Evolutionary conservation across 176 grass and related monocot genomes (phyloP).

Genomic region (Oropetium thomaeum): DNA sequence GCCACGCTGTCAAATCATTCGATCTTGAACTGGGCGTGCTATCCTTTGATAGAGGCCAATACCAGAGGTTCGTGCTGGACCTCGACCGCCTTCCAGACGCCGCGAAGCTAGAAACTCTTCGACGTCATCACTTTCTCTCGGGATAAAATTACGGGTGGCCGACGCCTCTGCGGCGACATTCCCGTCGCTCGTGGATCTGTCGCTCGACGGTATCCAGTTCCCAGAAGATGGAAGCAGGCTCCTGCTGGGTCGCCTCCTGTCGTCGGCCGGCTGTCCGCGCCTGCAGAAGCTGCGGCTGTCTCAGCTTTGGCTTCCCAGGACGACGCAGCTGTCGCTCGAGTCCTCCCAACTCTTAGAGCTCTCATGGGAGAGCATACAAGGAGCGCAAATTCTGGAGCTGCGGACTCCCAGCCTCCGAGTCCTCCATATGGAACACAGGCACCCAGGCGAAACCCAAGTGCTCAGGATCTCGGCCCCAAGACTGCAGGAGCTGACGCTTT

Average conservation of each 20-base stretch:
- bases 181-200: not conserved
- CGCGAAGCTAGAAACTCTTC: not conserved
- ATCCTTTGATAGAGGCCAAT: no score
- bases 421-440: not conserved
- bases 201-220: not conserved
- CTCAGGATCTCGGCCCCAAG: not conserved
- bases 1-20: not conserved
- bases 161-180: not conserved
- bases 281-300: not conserved
- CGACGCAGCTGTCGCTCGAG: not conserved
- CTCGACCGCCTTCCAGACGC: not conserved
- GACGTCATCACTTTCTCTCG: no score
- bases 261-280: not conserved
- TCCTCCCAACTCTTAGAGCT: not conserved
- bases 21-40: not conserved
- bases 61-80: not conserved
- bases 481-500: not conserved
- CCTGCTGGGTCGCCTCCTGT: not conserved
- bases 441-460: fast-evolving
- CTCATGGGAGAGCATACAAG: not conserved
- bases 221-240: fast-evolving
- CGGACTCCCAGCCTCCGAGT: not conserved
- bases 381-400: not conserved
- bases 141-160: not conserved
- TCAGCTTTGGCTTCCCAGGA: not conserved